phyloP scores from a whole-genome alignment of 257 asterid genomes.

The Penstemon davidsonii region DNA sequence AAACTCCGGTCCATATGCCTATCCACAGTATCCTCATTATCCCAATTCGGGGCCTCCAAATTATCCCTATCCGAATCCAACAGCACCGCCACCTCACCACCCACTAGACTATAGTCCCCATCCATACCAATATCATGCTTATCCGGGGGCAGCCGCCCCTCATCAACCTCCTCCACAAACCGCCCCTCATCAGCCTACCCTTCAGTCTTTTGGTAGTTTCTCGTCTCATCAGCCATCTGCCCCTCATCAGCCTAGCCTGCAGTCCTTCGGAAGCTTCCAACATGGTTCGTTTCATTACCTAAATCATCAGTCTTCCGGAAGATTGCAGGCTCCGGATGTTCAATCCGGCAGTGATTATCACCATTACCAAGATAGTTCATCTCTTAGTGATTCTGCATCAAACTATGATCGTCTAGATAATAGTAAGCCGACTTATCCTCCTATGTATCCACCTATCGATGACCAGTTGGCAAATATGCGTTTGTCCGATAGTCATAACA shows the following conservation, averaged over 20 bases:
- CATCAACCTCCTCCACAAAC: conserved; percentile 35
- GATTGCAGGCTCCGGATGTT: conserved; percentile 43
- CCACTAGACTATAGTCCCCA: conserved; percentile 41
- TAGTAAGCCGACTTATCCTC: conserved; percentile 39
- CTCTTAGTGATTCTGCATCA: conserved; percentile 31
- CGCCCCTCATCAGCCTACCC: conserved; percentile 36
- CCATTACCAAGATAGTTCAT: conserved; percentile 43
- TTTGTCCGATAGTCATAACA: conserved; percentile 41
- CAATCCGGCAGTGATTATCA: conserved; percentile 35
- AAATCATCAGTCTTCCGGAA: conserved; percentile 52
- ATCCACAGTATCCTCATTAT: conserved; percentile 54
- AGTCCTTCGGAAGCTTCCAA: conserved; percentile 48
- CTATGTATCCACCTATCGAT: conserved; percentile 70
- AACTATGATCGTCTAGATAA: conserved; percentile 38
- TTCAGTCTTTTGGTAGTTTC: conserved; percentile 48
- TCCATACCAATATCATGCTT: conserved; percentile 52
- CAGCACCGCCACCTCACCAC: conserved; percentile 37
- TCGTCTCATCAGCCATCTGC: too few species aligned
- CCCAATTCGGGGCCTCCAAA: conserved; percentile 45
- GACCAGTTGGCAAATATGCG: conserved; percentile 54
- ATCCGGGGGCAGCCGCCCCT: conserved; percentile 30
- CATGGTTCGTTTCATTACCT: conserved; percentile 41
- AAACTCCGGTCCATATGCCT: conserved; percentile 36
- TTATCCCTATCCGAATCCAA: conserved; percentile 42
- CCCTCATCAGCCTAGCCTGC: conserved; percentile 40